Evolutionary conservation across 441 rosid genomes (phyloP).

Genomic region (Manihot esculenta): DNA sequence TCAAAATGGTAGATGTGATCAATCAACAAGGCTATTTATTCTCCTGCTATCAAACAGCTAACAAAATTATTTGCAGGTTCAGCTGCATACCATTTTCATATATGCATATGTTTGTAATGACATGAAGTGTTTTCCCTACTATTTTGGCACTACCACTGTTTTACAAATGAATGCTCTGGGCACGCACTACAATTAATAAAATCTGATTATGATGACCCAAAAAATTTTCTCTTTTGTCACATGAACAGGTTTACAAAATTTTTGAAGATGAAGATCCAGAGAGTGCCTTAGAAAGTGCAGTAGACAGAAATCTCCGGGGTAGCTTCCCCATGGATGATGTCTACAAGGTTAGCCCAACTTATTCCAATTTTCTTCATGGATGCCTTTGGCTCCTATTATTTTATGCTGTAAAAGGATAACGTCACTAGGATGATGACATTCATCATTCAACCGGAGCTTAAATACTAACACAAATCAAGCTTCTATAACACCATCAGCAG

Average conservation of each 20-base stretch:
- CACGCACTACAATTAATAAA: not conserved
- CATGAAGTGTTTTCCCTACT: too few species aligned
- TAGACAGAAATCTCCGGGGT: constrained; percentile 46
- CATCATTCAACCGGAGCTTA: too few species aligned
- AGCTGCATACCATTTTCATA: not conserved
- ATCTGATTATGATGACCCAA: not conserved
- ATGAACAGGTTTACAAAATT: constrained; percentile 36
- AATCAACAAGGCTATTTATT: too few species aligned
- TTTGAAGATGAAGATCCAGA: constrained; percentile 47
- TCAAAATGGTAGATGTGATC: not conserved
- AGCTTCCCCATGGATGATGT: constrained; percentile 51
- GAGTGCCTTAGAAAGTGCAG: constrained; percentile 40
- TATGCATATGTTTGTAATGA: not conserved
- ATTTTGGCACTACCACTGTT: not conserved
- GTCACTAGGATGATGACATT: too few species aligned
- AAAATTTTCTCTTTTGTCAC: not conserved
- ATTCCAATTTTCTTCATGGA: not conserved
- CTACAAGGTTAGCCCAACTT: constrained; percentile 40
- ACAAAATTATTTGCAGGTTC: not conserved
- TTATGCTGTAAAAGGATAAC: too few species aligned
- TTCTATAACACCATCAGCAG: too few species aligned
- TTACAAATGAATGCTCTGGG: not conserved
- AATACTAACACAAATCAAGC: too few species aligned
- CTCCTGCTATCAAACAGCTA: not conserved
- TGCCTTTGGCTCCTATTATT: not conserved